These are phyloP conservation scores for Hanseniaspora lachancei DNA, from an alignment of 805 yeast genomes.

Conservation along the genomic window DNA sequence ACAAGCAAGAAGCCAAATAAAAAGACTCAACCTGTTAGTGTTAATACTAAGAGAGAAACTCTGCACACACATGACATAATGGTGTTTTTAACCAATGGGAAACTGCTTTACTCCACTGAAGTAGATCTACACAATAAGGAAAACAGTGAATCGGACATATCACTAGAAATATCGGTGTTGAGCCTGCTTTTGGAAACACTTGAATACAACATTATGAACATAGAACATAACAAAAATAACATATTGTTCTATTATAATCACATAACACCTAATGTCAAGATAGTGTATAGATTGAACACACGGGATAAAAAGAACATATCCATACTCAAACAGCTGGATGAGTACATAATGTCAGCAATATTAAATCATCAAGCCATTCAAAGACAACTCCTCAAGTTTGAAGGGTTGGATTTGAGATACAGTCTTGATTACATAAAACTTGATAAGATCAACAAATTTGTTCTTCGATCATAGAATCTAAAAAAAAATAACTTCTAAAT, in stretches of 20 bases:
- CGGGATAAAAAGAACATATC: not conserved
- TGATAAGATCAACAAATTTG: not conserved
- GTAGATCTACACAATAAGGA: not conserved
- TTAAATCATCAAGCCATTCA: not conserved
- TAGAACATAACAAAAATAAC: not conserved
- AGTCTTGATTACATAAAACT: not conserved
- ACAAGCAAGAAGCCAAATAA: not conserved
- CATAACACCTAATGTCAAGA: constrained; percentile 2
- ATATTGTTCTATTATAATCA: constrained; percentile 1
- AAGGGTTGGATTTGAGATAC: constrained; percentile 4
- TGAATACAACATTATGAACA: not conserved
- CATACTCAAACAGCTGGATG: not conserved
- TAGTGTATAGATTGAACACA: not conserved
- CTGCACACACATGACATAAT: not conserved
- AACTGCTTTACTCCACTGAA: constrained; percentile 1
- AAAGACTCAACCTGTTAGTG: no score
- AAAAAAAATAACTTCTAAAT: not conserved
- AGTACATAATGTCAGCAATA: not conserved
- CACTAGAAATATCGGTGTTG: constrained; percentile 3
- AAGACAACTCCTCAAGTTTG: not conserved
- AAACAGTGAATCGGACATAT: not conserved
- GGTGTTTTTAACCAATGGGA: constrained; percentile 7
- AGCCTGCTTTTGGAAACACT: not conserved
- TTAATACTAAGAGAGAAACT: no score
- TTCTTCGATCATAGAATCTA: not conserved